These are phyloP conservation scores for Chondrostereum purpureum DNA, from an alignment of 1,284 basidiomycete species.

Conservation along the genomic window DNA sequence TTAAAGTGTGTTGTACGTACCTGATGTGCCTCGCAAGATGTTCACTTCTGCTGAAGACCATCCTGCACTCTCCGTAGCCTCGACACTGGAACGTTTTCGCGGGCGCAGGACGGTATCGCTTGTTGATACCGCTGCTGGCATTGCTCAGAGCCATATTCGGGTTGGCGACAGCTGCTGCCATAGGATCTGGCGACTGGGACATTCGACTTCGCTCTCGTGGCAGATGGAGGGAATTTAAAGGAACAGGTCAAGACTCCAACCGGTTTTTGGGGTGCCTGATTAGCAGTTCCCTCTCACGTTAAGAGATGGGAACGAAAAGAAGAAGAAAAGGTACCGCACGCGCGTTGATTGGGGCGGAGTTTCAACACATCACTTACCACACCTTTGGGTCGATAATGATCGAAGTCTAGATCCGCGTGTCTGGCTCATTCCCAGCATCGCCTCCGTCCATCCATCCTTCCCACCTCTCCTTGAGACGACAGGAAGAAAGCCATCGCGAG, in stretches of 20 bases:
- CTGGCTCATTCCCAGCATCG: not conserved
- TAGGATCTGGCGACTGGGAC: not conserved
- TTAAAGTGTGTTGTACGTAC: constrained; percentile 35
- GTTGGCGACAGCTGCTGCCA: not conserved
- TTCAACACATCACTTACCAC: not conserved
- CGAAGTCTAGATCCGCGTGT: too few species aligned
- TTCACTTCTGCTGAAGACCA: constrained; percentile 94
- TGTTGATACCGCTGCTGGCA: constrained; percentile 19
- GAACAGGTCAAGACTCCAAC: not conserved
- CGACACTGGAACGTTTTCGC: constrained; percentile 93
- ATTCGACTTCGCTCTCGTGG: not conserved
- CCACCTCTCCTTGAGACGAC: too few species aligned
- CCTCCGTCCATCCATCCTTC: not conserved
- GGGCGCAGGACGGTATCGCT: constrained; percentile 69
- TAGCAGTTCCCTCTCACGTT: not conserved
- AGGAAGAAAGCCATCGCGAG: too few species aligned
- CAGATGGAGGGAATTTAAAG: not conserved
- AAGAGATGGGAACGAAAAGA: too few species aligned
- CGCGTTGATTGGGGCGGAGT: not conserved
- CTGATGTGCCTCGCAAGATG: constrained; percentile 93
- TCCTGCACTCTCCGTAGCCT: constrained; percentile 91
- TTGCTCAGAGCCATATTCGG: not conserved
- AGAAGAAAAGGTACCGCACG: not conserved
- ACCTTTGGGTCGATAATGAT: not conserved
- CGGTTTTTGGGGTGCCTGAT: not conserved